Base-by-base conservation (phyloP, 169 alveolate genomes). In the Babesia sp. region DNA sequence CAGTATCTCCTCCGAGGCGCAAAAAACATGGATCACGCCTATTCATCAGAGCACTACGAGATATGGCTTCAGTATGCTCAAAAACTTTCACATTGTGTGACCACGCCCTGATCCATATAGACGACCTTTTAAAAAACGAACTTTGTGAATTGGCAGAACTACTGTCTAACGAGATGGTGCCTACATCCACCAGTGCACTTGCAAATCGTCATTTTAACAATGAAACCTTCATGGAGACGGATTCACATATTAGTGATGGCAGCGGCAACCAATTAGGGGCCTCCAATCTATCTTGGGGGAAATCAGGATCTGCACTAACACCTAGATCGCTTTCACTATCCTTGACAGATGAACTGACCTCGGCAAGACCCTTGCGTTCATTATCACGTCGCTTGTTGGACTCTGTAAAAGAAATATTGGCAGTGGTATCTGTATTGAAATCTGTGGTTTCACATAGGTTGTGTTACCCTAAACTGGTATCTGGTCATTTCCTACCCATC, bases 381-480 rank as follows among this genome's bases (percentile, higher is more conserved):
- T 39, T 71, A 33, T 33, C 53, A 6, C 26, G 56, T 0, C 50
- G 37, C 31, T 11, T 71, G n/a, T 71, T 67, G 3, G 6, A 22
- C 18, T 18, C 28, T 7, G 16, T 72, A 18, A 71, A 61, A 14
- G 69, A 66, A 7, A 24, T 81, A 1, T 0, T 31, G 28, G 48
- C 29, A 12, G 37, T 71, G 8, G 33, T 72, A 22, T 6, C n/a
- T 1, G 59, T 61, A 14, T 56, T 81, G 36, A 60, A 63, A 14
- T 64, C 70, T 24, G 53, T 29, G 31, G 36, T 81, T 9, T 81
- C 89, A 48, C 74, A 81, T 28, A 57, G 89, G 24, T 33, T 81
- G 46, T 81, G 89, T 46, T 57, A 54, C 59, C 89, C 89, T 36
- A 81, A 81, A 22, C n/a, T 81, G 37, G 42, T 20, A 20, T 45